Conservation (phyloP, 129 eudicot genomes). For the Arctium minus region DNA sequence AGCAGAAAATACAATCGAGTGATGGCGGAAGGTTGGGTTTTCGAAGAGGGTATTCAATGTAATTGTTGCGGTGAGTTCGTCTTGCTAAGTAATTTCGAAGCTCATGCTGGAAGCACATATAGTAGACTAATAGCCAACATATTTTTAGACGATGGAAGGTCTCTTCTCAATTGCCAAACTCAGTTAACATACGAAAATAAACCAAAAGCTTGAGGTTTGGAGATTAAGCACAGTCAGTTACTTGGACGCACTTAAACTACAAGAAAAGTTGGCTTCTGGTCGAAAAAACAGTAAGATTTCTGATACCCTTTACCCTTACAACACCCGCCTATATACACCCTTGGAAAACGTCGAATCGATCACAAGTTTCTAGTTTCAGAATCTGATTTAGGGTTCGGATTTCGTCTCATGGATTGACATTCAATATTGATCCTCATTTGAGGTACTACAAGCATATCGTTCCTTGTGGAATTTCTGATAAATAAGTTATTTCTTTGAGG, state of each 20-base stretch:
- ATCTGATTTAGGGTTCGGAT: conserved; percentile 76
- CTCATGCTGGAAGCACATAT: conserved; percentile 67
- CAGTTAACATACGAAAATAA: conserved; percentile 19
- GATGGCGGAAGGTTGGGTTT: conserved; percentile 40
- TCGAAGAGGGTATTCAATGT: conserved; percentile 60
- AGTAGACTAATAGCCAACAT: conserved; percentile 67
- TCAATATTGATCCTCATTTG: conserved; percentile 85
- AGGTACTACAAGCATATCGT: conserved; percentile 76
- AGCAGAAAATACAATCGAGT: conserved; percentile 18
- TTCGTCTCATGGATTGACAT: conserved; percentile 93
- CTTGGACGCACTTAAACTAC: conserved; percentile 58
- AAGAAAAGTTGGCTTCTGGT: conserved; percentile 55
- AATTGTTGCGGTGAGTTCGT: conserved; percentile 51
- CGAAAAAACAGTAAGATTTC: conserved; percentile 49
- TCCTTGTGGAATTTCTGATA: conserved; percentile 94
- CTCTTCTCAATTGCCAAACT: conserved; percentile 47
- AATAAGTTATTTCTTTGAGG: conserved; percentile 79
- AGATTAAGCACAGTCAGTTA: conserved; percentile 59
- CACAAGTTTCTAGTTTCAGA: conserved; percentile 58
- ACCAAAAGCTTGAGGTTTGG: conserved; percentile 48
- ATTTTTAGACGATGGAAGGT: conserved; percentile 69
- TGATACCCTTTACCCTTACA: conserved; percentile 57
- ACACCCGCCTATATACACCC: conserved; percentile 76
- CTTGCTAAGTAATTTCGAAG: conserved; percentile 54
- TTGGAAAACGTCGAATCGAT: conserved; percentile 70